Conservation (phyloP, 495 filamentous ascomycete genomes). For the Penicillium argentinense region DNA sequence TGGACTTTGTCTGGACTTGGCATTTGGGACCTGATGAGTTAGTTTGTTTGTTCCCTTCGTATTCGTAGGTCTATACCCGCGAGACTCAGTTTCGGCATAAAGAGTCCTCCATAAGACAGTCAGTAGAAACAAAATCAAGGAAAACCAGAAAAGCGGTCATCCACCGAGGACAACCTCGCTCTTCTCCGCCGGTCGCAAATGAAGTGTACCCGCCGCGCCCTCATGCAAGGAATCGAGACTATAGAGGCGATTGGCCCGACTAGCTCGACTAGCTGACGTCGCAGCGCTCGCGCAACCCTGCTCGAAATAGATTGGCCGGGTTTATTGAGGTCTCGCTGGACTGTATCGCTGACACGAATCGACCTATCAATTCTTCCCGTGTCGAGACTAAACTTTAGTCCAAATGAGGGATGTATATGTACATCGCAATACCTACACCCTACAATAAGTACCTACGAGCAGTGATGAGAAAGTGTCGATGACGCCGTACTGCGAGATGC, state of each 20-base stretch:
- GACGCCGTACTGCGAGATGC: too few relatives aligned
- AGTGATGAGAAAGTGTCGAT: too few relatives aligned
- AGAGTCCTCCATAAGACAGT: not conserved
- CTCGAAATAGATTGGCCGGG: slow-evolving; percentile 17
- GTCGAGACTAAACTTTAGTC: not conserved
- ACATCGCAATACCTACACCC: too few relatives aligned
- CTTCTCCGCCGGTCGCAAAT: not conserved
- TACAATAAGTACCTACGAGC: too few relatives aligned
- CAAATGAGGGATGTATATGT: too few relatives aligned
- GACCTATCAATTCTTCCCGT: not conserved
- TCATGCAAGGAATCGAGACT: slow-evolving; percentile 28
- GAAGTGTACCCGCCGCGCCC: slow-evolving; percentile 1
- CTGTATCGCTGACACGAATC: too few relatives aligned
- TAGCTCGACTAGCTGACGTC: slow-evolving; percentile 8
- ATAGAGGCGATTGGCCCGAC: slow-evolving; percentile 27
- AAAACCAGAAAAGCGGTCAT: not conserved
- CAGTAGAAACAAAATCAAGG: not conserved
- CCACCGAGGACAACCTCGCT: not conserved
- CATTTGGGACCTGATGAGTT: too few relatives aligned
- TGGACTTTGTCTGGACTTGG: too few relatives aligned
- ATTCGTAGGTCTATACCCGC: too few relatives aligned
- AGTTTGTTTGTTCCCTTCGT: too few relatives aligned
- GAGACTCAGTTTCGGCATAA: not conserved
- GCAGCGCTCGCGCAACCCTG: slow-evolving; percentile 7
- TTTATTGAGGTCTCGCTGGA: slow-evolving; percentile 1